phyloP scores from a whole-genome alignment of 768 basidiomycete genomes.

The Kwoniella pini region DNA sequence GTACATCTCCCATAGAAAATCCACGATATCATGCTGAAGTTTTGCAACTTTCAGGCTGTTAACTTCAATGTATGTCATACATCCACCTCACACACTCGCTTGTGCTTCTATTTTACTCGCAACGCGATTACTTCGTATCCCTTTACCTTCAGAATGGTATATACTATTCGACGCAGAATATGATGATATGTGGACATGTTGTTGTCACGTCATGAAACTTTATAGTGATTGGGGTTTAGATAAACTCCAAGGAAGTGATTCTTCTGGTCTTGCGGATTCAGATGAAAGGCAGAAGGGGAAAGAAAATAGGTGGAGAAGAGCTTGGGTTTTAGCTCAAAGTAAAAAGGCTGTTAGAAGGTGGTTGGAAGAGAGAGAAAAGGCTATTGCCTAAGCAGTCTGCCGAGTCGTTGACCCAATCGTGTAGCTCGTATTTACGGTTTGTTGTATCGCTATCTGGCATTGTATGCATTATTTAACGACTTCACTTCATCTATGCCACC shows the following conservation, averaged over 20 bases:
- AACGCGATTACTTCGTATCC: slow-evolving; percentile 67
- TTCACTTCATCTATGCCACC: too few species aligned
- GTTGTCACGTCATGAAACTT: slow-evolving; percentile 79
- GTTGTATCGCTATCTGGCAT: too few species aligned
- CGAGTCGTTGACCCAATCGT: too few species aligned
- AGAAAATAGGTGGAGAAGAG: slow-evolving; percentile 59
- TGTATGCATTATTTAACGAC: too few species aligned
- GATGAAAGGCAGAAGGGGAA: too few species aligned
- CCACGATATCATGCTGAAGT: neutral
- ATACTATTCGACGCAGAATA: slow-evolving; percentile 86
- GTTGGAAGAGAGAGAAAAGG: slow-evolving; percentile 63
- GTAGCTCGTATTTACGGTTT: too few species aligned
- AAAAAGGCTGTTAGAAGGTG: slow-evolving; percentile 81
- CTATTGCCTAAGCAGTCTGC: too few species aligned
- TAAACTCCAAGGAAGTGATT: neutral
- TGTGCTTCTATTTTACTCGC: slow-evolving; percentile 84
- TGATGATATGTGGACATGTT: slow-evolving; percentile 84
- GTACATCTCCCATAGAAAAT: slow-evolving; percentile 52
- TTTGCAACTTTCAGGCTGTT: slow-evolving; percentile 66
- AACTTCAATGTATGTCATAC: slow-evolving; percentile 87
- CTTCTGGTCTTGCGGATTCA: neutral
- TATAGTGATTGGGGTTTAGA: slow-evolving; percentile 56
- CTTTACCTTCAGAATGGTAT: slow-evolving; percentile 85
- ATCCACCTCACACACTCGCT: slow-evolving; percentile 85
- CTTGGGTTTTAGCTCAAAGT: slow-evolving; percentile 61